Evolutionary conservation across 495 filamentous ascomycete genomes (phyloP), one percentile per base, ranked within the genome.

Genomic region (Penicillium lividum): DNA sequence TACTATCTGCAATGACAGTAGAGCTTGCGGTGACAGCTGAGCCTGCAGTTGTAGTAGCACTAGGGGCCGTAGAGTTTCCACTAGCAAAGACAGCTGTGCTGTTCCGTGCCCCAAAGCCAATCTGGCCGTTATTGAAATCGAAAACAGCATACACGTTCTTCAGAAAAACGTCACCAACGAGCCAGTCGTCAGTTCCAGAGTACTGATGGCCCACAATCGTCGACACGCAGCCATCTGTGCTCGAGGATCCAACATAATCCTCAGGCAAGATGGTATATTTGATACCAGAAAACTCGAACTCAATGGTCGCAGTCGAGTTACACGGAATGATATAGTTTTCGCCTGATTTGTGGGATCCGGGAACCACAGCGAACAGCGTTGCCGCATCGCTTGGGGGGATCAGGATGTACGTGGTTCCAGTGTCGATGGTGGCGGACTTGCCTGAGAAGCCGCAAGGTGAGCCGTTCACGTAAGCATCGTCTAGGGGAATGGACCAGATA

Each of bases 131-230:
- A 43, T 80, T 90, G 38, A 80, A 82, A 68, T 96, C 91, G 63
- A 95, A 95, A 22, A 94, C 86, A 25, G 83, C 75, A 73, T 94
- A 94, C n/a, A 95, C 90, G 60, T 95, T 94, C 75, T 95, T 96
- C 56, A 96, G 70, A 62, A 95, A 95, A 5, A 88, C 82, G 62
- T 93, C 91, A 5, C 91, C 91, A 1, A 94, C 68, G 30, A 96
- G 77, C 91, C 92, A 94, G 68, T 78, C 69, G 48, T 78, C 64
- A 15, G 71, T 45, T 28, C 75, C 80, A 49, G 81, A 80, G 5
- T 78, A 71, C 57, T 77, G 69, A 16, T 75, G 62, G n/a, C 69
- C 68, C 6, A 81, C 64, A 55, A 94, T 83, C 44, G 87, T 90
- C 65, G 86, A 89, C 16, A 77, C 70, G 66, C 91, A 96, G 30